Evolutionary conservation across 2,329 filamentous ascomycete species (phyloP), one percentile per base, ranked within the genome.

Genomic region (Claviceps fusiformis): DNA sequence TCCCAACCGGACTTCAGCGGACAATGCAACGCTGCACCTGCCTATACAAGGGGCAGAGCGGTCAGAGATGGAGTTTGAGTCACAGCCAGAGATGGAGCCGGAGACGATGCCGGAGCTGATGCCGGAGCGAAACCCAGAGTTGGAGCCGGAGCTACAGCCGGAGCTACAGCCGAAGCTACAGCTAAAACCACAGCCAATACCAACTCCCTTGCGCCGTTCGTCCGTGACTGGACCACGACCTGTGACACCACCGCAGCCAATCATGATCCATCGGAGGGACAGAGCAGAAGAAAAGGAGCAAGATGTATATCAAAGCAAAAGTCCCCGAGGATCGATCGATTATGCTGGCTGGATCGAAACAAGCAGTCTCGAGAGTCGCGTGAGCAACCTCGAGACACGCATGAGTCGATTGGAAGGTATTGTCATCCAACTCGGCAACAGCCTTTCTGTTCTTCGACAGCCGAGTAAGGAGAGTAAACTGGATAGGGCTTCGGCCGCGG

Each of bases 331-430:
- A 24, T 47, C 33, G 35, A 29, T 24, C 3, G 43, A 50, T 8
- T n/a, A 51, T 4, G 13, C 43, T 10, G 52, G 41, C 43, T 29
- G 47, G n/a, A n/a, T 35, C 27, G 72, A 80, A 59, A 76, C 75
- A 17, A 74, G 73, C 11, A 76, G 71, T 59, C 62, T 82, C 10
- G 79, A 83, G 60, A 73, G 73, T 10, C 73, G 80, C 13, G 71
- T 84, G 19, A 69, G 68, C 9, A 66, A 66, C 15, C 67, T 84
- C 10, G 81, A 84, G 61, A 66, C 68, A 5, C 73, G 74, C 5
- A 73, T 82, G 61, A 67, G 73, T 24, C 75, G 73, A 46, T 67
- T 83, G 58, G 80, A 83, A 65, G 72, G 71, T 29, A 70, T 78
- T 5, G 72, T 81, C 5, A 69, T 72, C 54, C 73, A 76, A 62